phyloP scores from a whole-genome alignment of 179 eudicot species.

The Spinacia oleracea region DNA sequence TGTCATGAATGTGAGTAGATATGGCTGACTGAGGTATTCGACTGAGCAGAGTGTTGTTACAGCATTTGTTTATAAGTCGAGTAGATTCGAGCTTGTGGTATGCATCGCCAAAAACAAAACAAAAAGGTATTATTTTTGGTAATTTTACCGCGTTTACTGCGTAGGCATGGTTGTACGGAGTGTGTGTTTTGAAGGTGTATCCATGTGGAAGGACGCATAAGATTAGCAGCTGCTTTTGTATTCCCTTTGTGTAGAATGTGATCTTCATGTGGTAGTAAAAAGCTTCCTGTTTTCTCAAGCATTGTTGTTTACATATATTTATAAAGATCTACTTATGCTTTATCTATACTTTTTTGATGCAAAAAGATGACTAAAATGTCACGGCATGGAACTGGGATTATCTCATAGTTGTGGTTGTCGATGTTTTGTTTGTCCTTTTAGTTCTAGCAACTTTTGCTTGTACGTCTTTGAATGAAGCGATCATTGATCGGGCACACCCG shows the following conservation, averaged over 20 bases:
- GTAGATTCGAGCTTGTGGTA: neutral
- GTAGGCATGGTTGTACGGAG: too few species aligned
- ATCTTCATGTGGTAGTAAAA: neutral
- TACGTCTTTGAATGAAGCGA: neutral
- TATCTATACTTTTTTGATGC: neutral
- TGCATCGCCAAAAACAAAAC: neutral
- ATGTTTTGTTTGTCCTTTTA: too few species aligned
- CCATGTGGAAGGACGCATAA: conserved; percentile 1
- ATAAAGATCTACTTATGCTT: too few species aligned
- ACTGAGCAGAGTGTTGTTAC: neutral
- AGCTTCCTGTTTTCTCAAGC: neutral
- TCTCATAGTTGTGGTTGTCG: too few species aligned
- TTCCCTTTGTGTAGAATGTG: conserved; percentile 2
- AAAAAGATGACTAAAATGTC: neutral
- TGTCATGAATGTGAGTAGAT: too few species aligned
- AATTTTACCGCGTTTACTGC: neutral
- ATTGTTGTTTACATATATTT: neutral
- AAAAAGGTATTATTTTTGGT: too few species aligned
- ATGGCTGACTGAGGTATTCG: neutral
- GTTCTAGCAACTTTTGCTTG: too few species aligned
- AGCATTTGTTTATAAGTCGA: neutral
- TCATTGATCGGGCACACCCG: neutral
- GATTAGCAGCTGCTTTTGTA: conserved; percentile 10
- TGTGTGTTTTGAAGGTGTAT: neutral
- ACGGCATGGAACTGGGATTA: neutral